Conservation (phyloP, 1,284 basidiomycete species). For the Sporisorium exsertum region DNA sequence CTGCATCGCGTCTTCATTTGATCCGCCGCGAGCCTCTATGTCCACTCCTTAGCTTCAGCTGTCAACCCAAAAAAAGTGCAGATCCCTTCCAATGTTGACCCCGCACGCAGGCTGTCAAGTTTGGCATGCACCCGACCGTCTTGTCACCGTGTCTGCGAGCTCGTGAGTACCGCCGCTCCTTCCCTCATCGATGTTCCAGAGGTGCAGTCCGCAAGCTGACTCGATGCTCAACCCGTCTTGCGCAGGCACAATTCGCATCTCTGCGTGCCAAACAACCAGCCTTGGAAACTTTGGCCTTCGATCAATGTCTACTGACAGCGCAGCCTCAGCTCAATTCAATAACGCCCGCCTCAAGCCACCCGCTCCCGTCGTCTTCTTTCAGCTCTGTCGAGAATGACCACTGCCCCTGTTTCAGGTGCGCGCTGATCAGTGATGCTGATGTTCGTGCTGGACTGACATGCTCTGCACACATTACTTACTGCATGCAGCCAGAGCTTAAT, state of each 20-base stretch:
- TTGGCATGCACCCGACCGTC: constrained; percentile 6
- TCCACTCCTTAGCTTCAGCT: not conserved
- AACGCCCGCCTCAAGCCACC: not conserved
- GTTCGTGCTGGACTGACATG: not conserved
- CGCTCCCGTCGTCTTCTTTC: not conserved
- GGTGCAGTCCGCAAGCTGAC: not conserved
- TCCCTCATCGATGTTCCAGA: not conserved
- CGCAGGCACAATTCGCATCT: constrained; percentile 15
- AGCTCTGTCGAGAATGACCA: constrained; percentile 5
- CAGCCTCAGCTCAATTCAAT: not conserved
- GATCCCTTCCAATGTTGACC: not conserved
- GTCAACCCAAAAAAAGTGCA: not conserved
- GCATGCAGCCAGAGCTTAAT: constrained; percentile 33
- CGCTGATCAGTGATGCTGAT: not conserved
- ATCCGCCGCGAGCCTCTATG: not conserved
- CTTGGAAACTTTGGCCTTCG: not conserved
- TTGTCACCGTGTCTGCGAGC: not conserved
- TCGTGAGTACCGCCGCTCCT: not conserved
- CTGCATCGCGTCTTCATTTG: not conserved
- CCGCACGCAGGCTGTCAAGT: constrained; percentile 5
- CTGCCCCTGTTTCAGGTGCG: constrained; percentile 14
- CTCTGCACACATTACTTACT: constrained; percentile 3
- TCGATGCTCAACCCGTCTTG: not conserved
- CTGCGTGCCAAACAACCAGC: constrained; percentile 18
- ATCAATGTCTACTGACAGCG: not conserved